Conservation (phyloP, 768 basidiomycete species). For the Chalciporus pseudorubinellus region DNA sequence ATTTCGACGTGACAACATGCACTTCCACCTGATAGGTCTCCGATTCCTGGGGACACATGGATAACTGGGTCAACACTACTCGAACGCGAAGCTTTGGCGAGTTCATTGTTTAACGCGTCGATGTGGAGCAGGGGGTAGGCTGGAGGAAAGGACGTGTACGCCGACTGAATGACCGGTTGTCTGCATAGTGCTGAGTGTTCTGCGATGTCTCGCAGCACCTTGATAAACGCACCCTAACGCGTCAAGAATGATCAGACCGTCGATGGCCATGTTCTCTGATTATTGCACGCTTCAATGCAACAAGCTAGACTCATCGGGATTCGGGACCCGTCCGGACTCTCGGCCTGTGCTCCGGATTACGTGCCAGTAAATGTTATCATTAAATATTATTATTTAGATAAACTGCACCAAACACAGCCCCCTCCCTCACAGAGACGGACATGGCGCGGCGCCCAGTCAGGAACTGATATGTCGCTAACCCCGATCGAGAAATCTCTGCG, state of each 20-base stretch:
- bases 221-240: conserved; percentile 56
- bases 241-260: conserved; percentile 80
- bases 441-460: neutral
- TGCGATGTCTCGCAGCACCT: neutral
- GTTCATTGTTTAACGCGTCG: conserved; percentile 76
- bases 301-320: too few relatives aligned
- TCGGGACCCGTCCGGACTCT: too few relatives aligned
- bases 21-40: conserved; percentile 45
- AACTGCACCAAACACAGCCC: neutral
- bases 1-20: conserved; percentile 82
- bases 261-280: conserved; percentile 58
- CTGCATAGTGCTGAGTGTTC: conserved; percentile 32
- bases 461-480: neutral
- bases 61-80: conserved; percentile 73
- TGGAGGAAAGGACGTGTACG: conserved; percentile 73
- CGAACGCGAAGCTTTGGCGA: conserved; percentile 51
- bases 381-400: neutral
- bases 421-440: neutral
- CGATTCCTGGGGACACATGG: conserved; percentile 49
- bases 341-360: neutral
- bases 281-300: neutral
- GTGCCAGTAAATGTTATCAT: neutral
- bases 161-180: conserved; percentile 85
- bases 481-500: neutral
- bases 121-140: conserved; percentile 85